These are phyloP conservation scores for Corniculantispora saksenae DNA, from an alignment of 2,329 filamentous ascomycete species.

Conservation along the genomic window DNA sequence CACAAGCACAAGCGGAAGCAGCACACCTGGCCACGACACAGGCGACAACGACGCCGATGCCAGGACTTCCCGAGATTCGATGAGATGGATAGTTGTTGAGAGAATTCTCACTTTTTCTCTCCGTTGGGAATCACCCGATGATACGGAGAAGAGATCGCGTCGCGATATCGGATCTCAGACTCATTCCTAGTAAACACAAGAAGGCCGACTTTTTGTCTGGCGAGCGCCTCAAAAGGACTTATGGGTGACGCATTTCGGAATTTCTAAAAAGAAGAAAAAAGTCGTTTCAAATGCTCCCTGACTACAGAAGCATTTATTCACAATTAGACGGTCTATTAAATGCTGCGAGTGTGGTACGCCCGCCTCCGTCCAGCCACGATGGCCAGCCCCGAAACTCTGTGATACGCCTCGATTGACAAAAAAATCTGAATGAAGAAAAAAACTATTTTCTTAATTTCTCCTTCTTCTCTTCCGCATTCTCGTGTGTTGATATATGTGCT, in stretches of 20 bases:
- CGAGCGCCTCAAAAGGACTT: not conserved
- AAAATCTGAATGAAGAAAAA: not conserved
- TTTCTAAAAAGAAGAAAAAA: too few relatives aligned
- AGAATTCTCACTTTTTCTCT: constrained; percentile 40
- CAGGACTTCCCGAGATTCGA: constrained; percentile 25
- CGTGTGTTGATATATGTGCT: too few relatives aligned
- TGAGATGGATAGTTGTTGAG: constrained; percentile 42
- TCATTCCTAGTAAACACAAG: not conserved
- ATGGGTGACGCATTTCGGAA: too few relatives aligned
- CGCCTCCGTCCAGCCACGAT: not conserved
- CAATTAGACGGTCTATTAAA: too few relatives aligned
- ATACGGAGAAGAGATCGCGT: constrained; percentile 8
- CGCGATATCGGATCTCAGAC: constrained; percentile 4
- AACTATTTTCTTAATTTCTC: not conserved
- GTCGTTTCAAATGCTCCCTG: too few relatives aligned
- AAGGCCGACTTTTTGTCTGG: too few relatives aligned
- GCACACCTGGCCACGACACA: not conserved
- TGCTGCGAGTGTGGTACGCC: too few relatives aligned
- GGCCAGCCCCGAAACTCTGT: not conserved
- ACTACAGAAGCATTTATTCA: too few relatives aligned
- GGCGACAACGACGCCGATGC: not conserved
- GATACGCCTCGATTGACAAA: not conserved
- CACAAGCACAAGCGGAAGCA: not conserved
- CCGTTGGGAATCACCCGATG: constrained; percentile 31
- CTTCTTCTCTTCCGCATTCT: not conserved